These are phyloP conservation scores for Sherardia arvensis DNA, from an alignment of 257 asterid genomes.

Conservation along the genomic window DNA sequence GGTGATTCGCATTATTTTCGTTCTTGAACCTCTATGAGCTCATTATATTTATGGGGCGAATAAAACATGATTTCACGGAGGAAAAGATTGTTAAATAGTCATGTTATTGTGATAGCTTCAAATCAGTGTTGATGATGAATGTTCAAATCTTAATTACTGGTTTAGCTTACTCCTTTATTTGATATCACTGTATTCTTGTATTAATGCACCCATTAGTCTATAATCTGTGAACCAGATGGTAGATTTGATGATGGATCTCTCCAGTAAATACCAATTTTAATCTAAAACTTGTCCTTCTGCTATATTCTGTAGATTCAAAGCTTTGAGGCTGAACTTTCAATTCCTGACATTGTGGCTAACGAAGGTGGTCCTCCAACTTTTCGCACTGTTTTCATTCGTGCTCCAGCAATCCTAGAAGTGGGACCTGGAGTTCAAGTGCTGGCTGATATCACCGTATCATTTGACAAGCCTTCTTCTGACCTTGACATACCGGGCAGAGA, in stretches of 20 bases:
- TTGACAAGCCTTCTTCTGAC: constrained; percentile 26
- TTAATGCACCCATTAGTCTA: not conserved
- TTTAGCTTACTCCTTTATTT: not conserved
- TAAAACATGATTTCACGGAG: not conserved
- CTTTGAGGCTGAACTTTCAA: constrained; percentile 71
- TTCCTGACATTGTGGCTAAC: constrained; percentile 69
- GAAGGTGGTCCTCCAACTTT: constrained; percentile 94
- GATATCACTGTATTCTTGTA: not conserved
- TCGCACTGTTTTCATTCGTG: constrained; percentile 79
- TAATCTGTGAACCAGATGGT: not conserved
- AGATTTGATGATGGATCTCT: not conserved
- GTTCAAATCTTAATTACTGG: not conserved
- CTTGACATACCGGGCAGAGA: constrained; percentile 25
- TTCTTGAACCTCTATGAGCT: not conserved
- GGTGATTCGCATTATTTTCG: constrained; percentile 22
- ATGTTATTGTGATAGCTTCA: not conserved
- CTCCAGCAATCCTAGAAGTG: constrained; percentile 86
- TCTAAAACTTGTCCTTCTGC: not conserved
- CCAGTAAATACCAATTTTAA: not conserved
- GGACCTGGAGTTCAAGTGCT: constrained; percentile 83
- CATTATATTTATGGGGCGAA: not conserved
- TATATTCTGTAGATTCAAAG: constrained; percentile 62
- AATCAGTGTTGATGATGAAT: not conserved
- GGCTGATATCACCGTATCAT: constrained; percentile 59
- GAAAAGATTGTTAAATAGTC: not conserved